These are phyloP conservation scores for Verbena officinalis DNA, from an alignment of 257 asterid species.

Conservation along the genomic window DNA sequence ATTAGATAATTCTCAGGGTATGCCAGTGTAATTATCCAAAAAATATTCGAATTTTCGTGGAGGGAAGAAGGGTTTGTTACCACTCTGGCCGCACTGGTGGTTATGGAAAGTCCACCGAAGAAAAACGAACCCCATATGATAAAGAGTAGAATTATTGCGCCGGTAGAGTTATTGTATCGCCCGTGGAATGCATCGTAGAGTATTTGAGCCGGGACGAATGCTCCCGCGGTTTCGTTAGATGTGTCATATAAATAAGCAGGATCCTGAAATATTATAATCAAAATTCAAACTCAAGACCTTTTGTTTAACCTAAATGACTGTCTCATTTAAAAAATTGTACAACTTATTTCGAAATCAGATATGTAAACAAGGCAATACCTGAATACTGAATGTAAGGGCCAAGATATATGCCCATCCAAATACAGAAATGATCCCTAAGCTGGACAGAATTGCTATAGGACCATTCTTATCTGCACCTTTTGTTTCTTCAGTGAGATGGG, in stretches of 20 bases:
- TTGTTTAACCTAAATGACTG: too few relatives aligned
- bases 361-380: slow-evolving; percentile 29
- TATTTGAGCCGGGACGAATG: slow-evolving; percentile 50
- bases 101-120: slow-evolving; percentile 50
- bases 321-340: not conserved
- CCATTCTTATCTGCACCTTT: slow-evolving; percentile 53
- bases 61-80: slow-evolving; percentile 16
- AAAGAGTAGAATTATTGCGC: slow-evolving; percentile 37
- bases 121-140: slow-evolving; percentile 55
- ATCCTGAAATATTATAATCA: slow-evolving; percentile 28
- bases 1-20: too few relatives aligned
- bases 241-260: slow-evolving; percentile 35
- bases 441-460: slow-evolving; percentile 50
- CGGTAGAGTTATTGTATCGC: slow-evolving; percentile 32
- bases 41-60: not conserved
- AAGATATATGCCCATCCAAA: slow-evolving; percentile 51
- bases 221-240: slow-evolving; percentile 45
- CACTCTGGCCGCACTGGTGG: slow-evolving; percentile 55
- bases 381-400: slow-evolving; percentile 58
- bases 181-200: slow-evolving; percentile 50
- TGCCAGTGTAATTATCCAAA: too few relatives aligned
- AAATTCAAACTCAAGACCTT: too few relatives aligned
- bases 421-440: slow-evolving; percentile 47
- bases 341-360: too few relatives aligned
- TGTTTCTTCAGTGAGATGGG: slow-evolving; percentile 57